Base-by-base conservation (phyloP, 2,329 filamentous ascomycete species). In the Sporothrix humicola region DNA sequence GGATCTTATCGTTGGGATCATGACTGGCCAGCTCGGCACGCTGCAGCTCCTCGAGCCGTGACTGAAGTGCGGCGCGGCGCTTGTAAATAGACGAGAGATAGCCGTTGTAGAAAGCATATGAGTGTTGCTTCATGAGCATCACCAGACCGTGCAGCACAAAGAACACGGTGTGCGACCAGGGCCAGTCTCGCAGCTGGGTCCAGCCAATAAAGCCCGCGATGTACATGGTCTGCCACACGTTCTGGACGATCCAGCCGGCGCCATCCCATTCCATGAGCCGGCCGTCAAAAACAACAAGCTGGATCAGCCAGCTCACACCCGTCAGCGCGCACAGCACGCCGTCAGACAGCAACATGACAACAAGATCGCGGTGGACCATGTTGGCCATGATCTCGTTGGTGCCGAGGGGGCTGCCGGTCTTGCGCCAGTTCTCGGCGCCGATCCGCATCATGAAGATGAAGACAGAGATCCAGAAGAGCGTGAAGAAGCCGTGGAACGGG, bases 71-170 rank as follows among this genome's bases (percentile, higher is more conserved):
- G 12, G 78, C 76, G 1, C 87, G 83, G 73, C 83, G 84, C 73
- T 87, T 85, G 78, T 90, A 88, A 2, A 88, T 83, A 23, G 88
- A 86, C 2, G 87, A 93, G 69, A 91, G 83, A 75, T 94, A 88
- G 7, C 93, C 92, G 77, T 94, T 95, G 81, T 93, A 94, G 77
- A 93, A 93, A 4, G 91, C 87, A 78, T 93, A 94, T 20, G 90
- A 92, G 79, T 94, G 93, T 81, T 94, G 92, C 83, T 95, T 95
- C 93, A 95, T 95, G 31, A 95, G 80, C 86, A 94, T 91, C 2
- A 92, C 88, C 72, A 95, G 82, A 15, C 89, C 89, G 79, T 95
- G 92, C 20, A 95, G 83, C 10, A 93, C 89, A 69, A 93, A 92
- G 80, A 92, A 94, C 20, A 94, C 90, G 1, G 91, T 93, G 78